Percentiles rank a stretch among this genome's conserved stretches.
Evolutionary conservation across 352 stramenopile genomes (phyloP).

Genomic region (Blastocystis sp.): DNA sequence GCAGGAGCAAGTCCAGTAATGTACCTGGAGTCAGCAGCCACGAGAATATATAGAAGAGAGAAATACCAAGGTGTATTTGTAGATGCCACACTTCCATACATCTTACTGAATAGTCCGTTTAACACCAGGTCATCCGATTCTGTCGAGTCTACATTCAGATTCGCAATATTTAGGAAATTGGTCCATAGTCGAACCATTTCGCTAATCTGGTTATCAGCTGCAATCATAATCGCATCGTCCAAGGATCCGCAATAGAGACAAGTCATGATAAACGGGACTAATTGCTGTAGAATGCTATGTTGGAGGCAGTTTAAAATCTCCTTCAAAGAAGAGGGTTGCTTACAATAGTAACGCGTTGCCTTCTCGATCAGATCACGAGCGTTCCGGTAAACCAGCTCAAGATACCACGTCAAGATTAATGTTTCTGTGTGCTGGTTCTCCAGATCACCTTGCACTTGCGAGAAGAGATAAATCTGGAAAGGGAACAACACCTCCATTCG

Average conservation of each 20-base stretch:
- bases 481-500: constrained; percentile 55
- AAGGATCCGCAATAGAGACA: constrained; percentile 52
- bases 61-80: constrained; percentile 40
- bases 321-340: not conserved
- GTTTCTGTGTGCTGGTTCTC: constrained; percentile 43
- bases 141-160: not conserved
- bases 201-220: constrained; percentile 40
- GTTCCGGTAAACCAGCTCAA: constrained; percentile 9
- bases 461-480: constrained; percentile 61
- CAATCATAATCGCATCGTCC: constrained; percentile 48
- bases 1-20: constrained; percentile 41
- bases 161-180: not conserved
- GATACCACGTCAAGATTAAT: not conserved
- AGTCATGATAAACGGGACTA: constrained; percentile 52
- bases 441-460: constrained; percentile 54
- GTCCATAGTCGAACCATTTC: constrained; percentile 48
- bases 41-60: constrained; percentile 47
- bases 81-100: constrained; percentile 8
- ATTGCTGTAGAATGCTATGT: not conserved
- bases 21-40: constrained; percentile 52
- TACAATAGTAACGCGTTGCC: not conserved
- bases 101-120: constrained; percentile 31
- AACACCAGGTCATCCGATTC: not conserved
- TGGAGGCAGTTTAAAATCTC: constrained; percentile 22
- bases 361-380: not conserved